Conservation (phyloP, 2,329 filamentous ascomycete species). For the Trichoderma breve region DNA sequence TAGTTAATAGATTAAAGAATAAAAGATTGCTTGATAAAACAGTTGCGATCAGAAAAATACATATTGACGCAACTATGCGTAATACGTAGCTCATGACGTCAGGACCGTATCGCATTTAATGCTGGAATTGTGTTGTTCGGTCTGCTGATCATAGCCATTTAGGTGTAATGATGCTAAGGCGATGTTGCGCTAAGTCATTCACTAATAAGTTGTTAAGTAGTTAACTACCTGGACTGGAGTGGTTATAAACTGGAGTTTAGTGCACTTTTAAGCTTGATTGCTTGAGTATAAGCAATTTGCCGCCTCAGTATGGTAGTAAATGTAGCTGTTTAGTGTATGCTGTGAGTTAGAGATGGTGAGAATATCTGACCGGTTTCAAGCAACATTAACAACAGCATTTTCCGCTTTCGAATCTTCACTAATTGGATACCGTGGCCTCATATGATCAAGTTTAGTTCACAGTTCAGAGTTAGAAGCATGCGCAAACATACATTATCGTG, state of each 20-base stretch:
- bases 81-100: conserved; percentile 12
- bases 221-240: too few relatives aligned
- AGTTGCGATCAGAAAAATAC: background rate
- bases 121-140: background rate
- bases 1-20: background rate
- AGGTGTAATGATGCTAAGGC: background rate
- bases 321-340: background rate
- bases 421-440: background rate
- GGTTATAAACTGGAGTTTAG: background rate
- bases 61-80: conserved; percentile 9
- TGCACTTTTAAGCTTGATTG: background rate
- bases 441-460: background rate
- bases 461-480: background rate
- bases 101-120: background rate
- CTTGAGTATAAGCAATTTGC: background rate
- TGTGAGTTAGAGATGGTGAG: background rate
- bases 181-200: background rate
- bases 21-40: background rate
- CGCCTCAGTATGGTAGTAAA: background rate
- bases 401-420: background rate
- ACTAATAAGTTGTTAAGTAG: background rate
- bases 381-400: background rate
- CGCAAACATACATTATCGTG: background rate
- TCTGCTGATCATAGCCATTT: conserved; percentile 3
- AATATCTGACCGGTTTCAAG: background rate